Evolutionary conservation across 73 alveolate genomes (phyloP).

Genomic region (Paramecium sexaurelia): DNA sequence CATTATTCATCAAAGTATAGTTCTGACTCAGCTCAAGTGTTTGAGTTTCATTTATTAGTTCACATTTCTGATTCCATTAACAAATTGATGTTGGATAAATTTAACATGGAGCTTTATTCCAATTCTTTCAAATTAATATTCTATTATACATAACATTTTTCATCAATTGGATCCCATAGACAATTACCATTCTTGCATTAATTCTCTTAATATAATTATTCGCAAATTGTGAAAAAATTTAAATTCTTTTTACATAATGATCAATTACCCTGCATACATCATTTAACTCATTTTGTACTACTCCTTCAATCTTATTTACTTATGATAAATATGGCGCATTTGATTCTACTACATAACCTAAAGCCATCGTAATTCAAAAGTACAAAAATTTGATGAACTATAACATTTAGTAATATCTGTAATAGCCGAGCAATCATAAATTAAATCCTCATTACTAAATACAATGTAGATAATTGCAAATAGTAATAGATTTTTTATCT

Average conservation of each 20-base stretch:
- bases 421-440: neutral
- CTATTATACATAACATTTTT: neutral
- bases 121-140: neutral
- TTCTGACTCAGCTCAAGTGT: neutral
- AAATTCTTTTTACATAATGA: neutral
- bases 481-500: neutral
- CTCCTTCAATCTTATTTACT: neutral
- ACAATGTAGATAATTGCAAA: neutral
- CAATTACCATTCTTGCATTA: neutral
- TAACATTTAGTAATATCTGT: neutral
- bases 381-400: neutral
- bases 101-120: conserved; percentile 24
- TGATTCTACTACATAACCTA: neutral
- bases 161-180: conserved; percentile 19
- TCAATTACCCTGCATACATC: conserved; percentile 1
- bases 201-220: neutral
- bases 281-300: neutral
- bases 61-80: conserved; percentile 2
- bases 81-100: neutral
- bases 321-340: neutral
- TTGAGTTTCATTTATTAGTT: neutral
- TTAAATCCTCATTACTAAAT: neutral
- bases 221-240: neutral
- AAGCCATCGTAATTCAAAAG: neutral
- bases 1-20: conserved; percentile 21